Percentiles rank a stretch among this genome's conserved stretches.
These are phyloP conservation scores for Carallia brachiata DNA, from an alignment of 345 rosid genomes.

Conservation along the genomic window DNA sequence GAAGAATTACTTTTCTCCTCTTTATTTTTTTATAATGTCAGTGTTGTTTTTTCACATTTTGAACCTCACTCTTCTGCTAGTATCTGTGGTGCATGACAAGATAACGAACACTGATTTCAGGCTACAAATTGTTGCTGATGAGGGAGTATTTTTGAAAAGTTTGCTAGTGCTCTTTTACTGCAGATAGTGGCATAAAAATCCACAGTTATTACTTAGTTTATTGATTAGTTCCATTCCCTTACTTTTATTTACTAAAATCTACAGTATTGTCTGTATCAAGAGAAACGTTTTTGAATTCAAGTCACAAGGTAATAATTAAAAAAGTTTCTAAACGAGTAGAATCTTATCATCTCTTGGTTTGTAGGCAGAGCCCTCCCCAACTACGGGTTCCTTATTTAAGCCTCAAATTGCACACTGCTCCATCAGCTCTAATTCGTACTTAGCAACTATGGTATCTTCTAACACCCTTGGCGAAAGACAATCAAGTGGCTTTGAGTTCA, in stretches of 20 bases:
- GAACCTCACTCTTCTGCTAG: slow-evolving; percentile 36
- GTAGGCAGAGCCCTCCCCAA: slow-evolving; percentile 96
- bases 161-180: background rate
- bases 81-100: slow-evolving; percentile 29
- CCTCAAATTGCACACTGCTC: slow-evolving; percentile 47
- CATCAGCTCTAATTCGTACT: slow-evolving; percentile 36
- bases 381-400: slow-evolving; percentile 80
- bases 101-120: slow-evolving; percentile 12
- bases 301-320: background rate
- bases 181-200: slow-evolving; percentile 4
- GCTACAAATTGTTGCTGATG: slow-evolving; percentile 17
- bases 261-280: background rate
- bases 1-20: slow-evolving; percentile 5
- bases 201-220: background rate
- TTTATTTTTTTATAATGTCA: slow-evolving; percentile 31
- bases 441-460: slow-evolving; percentile 39
- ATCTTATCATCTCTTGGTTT: slow-evolving; percentile 23
- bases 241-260: slow-evolving; percentile 9
- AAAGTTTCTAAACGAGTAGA: slow-evolving; percentile 1
- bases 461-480: slow-evolving; percentile 43
- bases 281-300: background rate
- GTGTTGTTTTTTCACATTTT: slow-evolving; percentile 55
- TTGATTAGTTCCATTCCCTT: slow-evolving; percentile 11
- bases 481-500: slow-evolving; percentile 69
- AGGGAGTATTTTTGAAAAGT: slow-evolving; percentile 14